Evolutionary conservation across 305 asterid genomes (phyloP).

Genomic region (Ruellia speciosa): DNA sequence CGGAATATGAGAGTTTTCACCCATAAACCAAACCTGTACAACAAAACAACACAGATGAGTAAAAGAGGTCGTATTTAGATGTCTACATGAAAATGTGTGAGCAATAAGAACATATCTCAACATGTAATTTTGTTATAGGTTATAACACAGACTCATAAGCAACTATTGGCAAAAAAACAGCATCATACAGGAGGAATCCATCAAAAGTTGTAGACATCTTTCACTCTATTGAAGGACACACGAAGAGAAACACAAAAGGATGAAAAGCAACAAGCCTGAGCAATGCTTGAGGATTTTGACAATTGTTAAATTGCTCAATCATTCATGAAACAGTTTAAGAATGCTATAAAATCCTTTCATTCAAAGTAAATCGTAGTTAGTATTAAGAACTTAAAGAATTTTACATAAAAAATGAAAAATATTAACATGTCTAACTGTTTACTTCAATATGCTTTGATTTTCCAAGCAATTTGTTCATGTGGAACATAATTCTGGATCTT

Average conservation of each 20-base stretch:
- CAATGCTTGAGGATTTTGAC: background rate
- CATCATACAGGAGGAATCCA: background rate
- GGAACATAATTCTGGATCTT: background rate
- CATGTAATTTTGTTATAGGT: background rate
- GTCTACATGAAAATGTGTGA: background rate
- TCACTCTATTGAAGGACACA: background rate
- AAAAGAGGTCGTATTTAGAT: background rate
- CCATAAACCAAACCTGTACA: conserved; percentile 69
- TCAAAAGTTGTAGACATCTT: background rate
- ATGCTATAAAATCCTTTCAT: background rate
- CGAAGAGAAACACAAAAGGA: background rate
- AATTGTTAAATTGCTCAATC: background rate
- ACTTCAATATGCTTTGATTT: too few species aligned
- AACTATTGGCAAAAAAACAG: background rate
- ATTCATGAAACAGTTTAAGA: background rate
- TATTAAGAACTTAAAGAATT: background rate
- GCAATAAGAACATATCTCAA: background rate
- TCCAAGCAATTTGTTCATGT: too few species aligned
- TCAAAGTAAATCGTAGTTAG: background rate
- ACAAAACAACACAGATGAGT: conserved; percentile 11
- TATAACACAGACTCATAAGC: background rate
- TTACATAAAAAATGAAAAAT: background rate
- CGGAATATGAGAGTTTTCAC: conserved; percentile 58
- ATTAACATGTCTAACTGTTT: too few species aligned
- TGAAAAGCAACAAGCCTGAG: background rate